Evolutionary conservation across 2,329 filamentous ascomycete species (phyloP).

Genomic region (Colletotrichum chrysophilum): DNA sequence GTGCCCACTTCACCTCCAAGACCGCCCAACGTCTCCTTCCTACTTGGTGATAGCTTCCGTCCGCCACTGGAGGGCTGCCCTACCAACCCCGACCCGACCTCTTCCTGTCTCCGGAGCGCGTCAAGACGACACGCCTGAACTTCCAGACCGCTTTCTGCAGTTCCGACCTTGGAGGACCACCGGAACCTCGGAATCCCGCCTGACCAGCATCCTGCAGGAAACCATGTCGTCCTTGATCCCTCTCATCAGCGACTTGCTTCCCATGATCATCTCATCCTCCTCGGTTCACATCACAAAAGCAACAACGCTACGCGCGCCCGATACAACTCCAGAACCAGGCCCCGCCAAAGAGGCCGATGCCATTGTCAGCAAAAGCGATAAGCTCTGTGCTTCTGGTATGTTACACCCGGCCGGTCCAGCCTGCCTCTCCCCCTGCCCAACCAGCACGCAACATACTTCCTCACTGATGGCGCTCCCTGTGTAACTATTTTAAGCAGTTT

Average conservation of each 20-base stretch:
- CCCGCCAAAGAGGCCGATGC: conserved; percentile 50
- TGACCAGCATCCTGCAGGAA: neutral
- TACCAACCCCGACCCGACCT: neutral
- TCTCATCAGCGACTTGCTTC: conserved; percentile 61
- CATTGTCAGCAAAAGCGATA: conserved; percentile 67
- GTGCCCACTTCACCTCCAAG: neutral
- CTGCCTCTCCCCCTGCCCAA: neutral
- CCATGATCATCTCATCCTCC: conserved; percentile 62
- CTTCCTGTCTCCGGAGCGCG: neutral
- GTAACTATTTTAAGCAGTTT: conserved; percentile 47
- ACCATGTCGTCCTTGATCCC: conserved; percentile 59
- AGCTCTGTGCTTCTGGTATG: conserved; percentile 71
- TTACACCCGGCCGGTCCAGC: conserved; percentile 5
- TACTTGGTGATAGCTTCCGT: conserved; percentile 20
- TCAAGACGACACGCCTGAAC: neutral
- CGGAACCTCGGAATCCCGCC: neutral
- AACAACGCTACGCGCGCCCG: conserved; percentile 1
- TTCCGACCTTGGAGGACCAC: neutral
- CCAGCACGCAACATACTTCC: neutral
- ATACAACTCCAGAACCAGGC: conserved; percentile 43
- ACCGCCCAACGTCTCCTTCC: conserved; percentile 19
- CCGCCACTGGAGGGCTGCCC: conserved; percentile 1
- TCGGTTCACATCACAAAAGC: conserved; percentile 62
- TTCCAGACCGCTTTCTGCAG: neutral
- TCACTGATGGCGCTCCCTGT: conserved; percentile 9